A percentile compares a stretch with the other conserved stretches of the same genome.
Evolutionary conservation across 2,329 filamentous ascomycete species (phyloP).

Genomic region (Chrysoporthe cubensis): DNA sequence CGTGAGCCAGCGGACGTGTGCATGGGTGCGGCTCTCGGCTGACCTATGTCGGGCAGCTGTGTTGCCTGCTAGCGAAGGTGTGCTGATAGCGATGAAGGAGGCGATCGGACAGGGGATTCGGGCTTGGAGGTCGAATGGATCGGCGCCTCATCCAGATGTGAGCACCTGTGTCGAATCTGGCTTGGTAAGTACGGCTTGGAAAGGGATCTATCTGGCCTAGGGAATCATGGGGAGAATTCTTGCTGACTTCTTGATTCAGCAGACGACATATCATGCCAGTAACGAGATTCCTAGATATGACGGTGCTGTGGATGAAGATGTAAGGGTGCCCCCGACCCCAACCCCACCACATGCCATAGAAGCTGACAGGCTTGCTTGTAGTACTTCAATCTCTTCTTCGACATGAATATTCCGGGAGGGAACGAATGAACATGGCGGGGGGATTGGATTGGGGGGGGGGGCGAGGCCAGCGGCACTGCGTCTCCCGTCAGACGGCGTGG

Average conservation of each 20-base stretch:
- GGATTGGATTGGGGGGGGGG: too few species aligned
- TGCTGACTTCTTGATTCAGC: not conserved
- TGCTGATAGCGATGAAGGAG: conserved; percentile 13
- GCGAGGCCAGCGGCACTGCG: too few species aligned
- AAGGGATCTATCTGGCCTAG: not conserved
- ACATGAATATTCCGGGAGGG: conserved; percentile 12
- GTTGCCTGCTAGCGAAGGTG: conserved; percentile 3
- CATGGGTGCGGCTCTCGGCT: conserved; percentile 20
- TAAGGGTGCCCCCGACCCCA: not conserved
- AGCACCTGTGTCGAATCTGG: not conserved
- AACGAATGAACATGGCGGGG: not conserved
- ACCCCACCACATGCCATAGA: not conserved
- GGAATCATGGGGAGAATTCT: not conserved
- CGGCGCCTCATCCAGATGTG: not conserved
- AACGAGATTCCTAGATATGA: not conserved
- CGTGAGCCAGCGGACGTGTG: conserved; percentile 24
- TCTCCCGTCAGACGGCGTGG: too few species aligned
- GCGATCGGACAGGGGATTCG: conserved; percentile 7
- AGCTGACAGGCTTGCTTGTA: not conserved
- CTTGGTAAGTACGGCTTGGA: not conserved
- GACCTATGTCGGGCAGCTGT: conserved; percentile 17
- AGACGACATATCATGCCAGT: not conserved
- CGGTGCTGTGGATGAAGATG: conserved; percentile 18
- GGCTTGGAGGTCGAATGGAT: conserved; percentile 11
- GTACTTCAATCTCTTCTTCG: conserved; percentile 21